phyloP scores from a whole-genome alignment of 495 filamentous ascomycete genomes.

The Cenococcum geophilum region DNA sequence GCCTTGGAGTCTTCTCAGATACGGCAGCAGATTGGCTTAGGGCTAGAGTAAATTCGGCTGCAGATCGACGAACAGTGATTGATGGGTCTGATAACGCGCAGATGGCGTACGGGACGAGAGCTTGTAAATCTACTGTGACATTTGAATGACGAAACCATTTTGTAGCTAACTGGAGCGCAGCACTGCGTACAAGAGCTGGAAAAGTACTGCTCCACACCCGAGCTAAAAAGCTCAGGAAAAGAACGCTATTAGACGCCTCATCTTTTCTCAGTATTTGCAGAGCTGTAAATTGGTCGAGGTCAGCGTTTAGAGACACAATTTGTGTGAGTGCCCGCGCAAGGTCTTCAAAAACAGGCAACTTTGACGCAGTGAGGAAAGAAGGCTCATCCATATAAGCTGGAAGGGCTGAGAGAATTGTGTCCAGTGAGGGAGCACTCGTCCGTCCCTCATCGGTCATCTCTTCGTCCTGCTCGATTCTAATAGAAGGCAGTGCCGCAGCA shows the following conservation, averaged over 20 bases:
- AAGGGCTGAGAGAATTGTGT: neutral
- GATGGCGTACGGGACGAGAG: constrained; percentile 62
- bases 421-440: neutral
- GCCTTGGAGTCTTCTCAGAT: neutral
- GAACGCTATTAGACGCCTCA: constrained; percentile 51
- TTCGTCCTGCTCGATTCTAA: constrained; percentile 9
- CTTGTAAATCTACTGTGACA: constrained; percentile 39
- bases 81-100: constrained; percentile 67
- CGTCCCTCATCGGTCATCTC: constrained; percentile 24
- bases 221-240: constrained; percentile 71
- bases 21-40: constrained; percentile 30
- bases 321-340: constrained; percentile 9
- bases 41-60: constrained; percentile 55
- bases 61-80: constrained; percentile 65
- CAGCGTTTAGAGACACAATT: constrained; percentile 24
- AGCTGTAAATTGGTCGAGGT: constrained; percentile 52
- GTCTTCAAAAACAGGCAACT: constrained; percentile 8
- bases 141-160: constrained; percentile 39
- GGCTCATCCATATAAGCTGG: constrained; percentile 3
- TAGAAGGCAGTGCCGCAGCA: neutral
- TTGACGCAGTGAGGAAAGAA: constrained; percentile 11
- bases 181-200: constrained; percentile 57
- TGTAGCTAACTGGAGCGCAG: constrained; percentile 59
- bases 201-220: constrained; percentile 66
- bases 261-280: constrained; percentile 53